A percentile compares a stretch with the other conserved stretches of the same genome.
Conservation (phyloP, 768 basidiomycete species). For the Xanthoconium stramineum region DNA sequence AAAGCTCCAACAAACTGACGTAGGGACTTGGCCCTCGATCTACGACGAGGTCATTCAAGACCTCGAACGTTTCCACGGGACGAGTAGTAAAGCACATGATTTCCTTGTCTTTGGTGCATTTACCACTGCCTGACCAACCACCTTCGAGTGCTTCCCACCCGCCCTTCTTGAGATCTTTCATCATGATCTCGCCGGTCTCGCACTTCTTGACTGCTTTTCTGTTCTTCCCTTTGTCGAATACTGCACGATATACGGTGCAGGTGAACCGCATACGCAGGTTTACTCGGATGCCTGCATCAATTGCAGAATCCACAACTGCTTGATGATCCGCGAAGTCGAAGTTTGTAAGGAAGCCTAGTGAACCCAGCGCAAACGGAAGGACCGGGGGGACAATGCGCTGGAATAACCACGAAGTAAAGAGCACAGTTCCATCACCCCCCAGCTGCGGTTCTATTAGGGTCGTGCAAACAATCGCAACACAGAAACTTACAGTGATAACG, state of each 20-base stretch:
- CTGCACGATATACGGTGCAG: slow-evolving; percentile 94
- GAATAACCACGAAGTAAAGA: slow-evolving; percentile 99
- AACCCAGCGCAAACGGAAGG: slow-evolving; percentile 94
- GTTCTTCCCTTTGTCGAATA: slow-evolving; percentile 64
- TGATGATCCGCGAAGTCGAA: slow-evolving; percentile 90
- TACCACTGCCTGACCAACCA: slow-evolving; percentile 53
- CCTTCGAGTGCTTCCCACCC: slow-evolving; percentile 98
- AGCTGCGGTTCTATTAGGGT: slow-evolving; percentile 50
- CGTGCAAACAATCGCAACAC: not conserved
- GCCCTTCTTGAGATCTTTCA: slow-evolving; percentile 84
- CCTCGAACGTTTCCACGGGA: slow-evolving; percentile 95
- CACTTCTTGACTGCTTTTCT: slow-evolving; percentile 88
- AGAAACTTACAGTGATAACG: slow-evolving; percentile 81
- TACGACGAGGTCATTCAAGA: slow-evolving; percentile 93
- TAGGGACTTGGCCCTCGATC: slow-evolving; percentile 98
- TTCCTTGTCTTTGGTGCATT: slow-evolving; percentile 79
- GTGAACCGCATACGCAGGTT: slow-evolving; percentile 99
- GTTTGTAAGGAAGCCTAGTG: slow-evolving; percentile 95
- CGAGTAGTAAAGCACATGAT: slow-evolving; percentile 97
- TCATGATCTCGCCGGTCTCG: slow-evolving; percentile 94
- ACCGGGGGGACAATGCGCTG: slow-evolving; percentile 99
- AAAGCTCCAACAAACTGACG: slow-evolving; percentile 92
- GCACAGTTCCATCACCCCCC: slow-evolving; percentile 96
- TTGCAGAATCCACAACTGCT: slow-evolving; percentile 78
- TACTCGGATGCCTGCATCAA: slow-evolving; percentile 93